These are phyloP conservation scores for Sedum album DNA, from an alignment of 164 flowering plant species.

Conservation along the genomic window DNA sequence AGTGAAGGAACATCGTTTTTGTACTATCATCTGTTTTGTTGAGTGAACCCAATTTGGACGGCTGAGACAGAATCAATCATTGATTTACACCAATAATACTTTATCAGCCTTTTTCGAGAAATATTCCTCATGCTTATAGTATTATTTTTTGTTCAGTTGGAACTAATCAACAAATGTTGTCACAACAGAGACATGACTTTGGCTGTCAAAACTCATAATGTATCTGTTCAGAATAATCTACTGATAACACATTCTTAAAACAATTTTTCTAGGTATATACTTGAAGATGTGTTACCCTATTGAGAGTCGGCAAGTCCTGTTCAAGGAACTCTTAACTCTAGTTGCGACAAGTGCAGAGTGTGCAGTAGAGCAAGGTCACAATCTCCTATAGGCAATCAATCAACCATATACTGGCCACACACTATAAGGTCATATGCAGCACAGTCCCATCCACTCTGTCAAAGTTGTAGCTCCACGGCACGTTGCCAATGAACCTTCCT, in stretches of 20 bases:
- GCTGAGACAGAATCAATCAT: background rate
- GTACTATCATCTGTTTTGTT: background rate
- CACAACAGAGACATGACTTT: too few species aligned
- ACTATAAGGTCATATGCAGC: background rate
- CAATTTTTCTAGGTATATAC: too few species aligned
- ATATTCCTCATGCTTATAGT: background rate
- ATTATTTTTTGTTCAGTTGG: too few species aligned
- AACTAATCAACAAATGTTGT: background rate
- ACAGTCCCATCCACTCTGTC: background rate
- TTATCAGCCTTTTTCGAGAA: background rate
- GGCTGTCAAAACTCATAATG: too few species aligned
- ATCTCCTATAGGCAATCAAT: background rate
- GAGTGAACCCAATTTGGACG: background rate
- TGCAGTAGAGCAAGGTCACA: background rate
- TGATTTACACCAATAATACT: background rate
- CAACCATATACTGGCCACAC: background rate
- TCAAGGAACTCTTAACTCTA: background rate
- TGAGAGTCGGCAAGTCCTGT: background rate
- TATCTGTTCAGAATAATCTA: too few species aligned
- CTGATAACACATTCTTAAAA: too few species aligned
- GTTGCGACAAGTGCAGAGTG: background rate
- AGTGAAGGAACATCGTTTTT: background rate
- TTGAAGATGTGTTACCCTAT: background rate
- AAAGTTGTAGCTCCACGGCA: background rate
- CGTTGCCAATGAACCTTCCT: background rate